Percentiles rank a stretch among this genome's conserved stretches.
These are phyloP conservation scores for Aspergillus pseudotamarii DNA, from an alignment of 2,329 filamentous ascomycete species.

Conservation along the genomic window DNA sequence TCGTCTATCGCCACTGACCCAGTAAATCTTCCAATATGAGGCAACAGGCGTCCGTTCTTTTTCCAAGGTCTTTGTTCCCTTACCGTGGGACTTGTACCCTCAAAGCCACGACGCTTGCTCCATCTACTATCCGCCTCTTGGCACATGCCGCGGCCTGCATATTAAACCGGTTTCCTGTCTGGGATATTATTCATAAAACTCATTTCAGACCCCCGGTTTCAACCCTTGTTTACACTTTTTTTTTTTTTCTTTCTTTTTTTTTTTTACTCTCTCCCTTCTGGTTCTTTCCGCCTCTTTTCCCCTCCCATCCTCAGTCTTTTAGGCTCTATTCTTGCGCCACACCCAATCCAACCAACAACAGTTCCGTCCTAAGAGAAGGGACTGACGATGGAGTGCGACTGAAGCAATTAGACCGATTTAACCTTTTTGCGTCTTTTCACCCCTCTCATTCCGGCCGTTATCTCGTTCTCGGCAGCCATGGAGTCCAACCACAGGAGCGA, in stretches of 20 bases:
- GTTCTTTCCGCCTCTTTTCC: neutral
- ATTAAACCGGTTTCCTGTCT: constrained; percentile 5
- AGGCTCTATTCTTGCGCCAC: neutral
- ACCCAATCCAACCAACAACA: neutral
- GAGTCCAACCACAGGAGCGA: constrained; percentile 10
- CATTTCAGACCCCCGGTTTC: neutral
- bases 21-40: neutral
- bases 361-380: neutral
- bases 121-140: neutral
- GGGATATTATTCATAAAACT: constrained; percentile 4
- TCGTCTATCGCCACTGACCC: neutral
- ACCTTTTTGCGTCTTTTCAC: neutral
- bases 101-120: neutral
- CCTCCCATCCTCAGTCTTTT: neutral
- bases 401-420: neutral
- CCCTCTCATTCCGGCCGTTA: neutral
- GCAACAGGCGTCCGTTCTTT: neutral
- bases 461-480: neutral
- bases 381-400: neutral
- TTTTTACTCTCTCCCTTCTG: neutral
- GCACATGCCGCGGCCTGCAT: constrained; percentile 3
- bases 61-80: neutral
- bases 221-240: constrained; percentile 3
- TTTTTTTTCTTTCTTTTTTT: neutral
- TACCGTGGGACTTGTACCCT: neutral